Evolutionary conservation across 2,329 filamentous ascomycete genomes (phyloP).

Genomic region (Passalora sequoiae): DNA sequence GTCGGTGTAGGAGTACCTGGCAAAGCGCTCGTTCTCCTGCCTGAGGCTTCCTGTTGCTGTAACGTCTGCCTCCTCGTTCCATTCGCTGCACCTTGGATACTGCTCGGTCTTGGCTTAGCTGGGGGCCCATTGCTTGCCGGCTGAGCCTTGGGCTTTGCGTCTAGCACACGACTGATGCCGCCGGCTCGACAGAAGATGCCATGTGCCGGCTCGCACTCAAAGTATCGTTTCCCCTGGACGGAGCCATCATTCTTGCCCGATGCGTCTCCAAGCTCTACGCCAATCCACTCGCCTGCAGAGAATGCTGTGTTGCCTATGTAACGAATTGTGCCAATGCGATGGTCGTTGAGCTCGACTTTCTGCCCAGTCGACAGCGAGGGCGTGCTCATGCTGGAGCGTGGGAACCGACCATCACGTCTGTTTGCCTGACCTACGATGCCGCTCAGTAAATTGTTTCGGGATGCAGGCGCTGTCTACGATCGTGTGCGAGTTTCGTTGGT

Average conservation of each 20-base stretch:
- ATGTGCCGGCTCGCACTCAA: slow-evolving; percentile 64
- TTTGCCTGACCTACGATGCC: too few relatives aligned
- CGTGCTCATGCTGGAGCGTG: slow-evolving; percentile 25
- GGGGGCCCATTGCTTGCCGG: slow-evolving; percentile 28
- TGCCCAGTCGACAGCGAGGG: slow-evolving; percentile 53
- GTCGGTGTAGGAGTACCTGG: slow-evolving; percentile 68
- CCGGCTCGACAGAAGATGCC: slow-evolving; percentile 83
- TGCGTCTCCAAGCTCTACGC: slow-evolving; percentile 76
- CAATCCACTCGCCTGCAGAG: slow-evolving; percentile 78
- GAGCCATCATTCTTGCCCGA: slow-evolving; percentile 92
- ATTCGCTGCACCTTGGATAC: slow-evolving; percentile 31
- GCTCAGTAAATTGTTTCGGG: too few relatives aligned
- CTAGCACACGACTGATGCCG: slow-evolving; percentile 54
- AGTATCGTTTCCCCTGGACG: slow-evolving; percentile 82
- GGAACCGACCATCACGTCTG: background rate
- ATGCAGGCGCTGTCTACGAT: too few relatives aligned
- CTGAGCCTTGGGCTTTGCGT: slow-evolving; percentile 21
- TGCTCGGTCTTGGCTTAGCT: slow-evolving; percentile 40
- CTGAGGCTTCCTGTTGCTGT: slow-evolving; percentile 12
- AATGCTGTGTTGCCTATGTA: slow-evolving; percentile 78
- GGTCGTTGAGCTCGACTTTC: slow-evolving; percentile 72
- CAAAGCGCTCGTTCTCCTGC: slow-evolving; percentile 42
- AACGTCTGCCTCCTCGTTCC: slow-evolving; percentile 28
- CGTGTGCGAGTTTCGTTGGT: too few relatives aligned
- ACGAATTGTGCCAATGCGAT: slow-evolving; percentile 69